phyloP scores from a whole-genome alignment of 129 eudicot species.

The Chrysanthemum seticuspe region DNA sequence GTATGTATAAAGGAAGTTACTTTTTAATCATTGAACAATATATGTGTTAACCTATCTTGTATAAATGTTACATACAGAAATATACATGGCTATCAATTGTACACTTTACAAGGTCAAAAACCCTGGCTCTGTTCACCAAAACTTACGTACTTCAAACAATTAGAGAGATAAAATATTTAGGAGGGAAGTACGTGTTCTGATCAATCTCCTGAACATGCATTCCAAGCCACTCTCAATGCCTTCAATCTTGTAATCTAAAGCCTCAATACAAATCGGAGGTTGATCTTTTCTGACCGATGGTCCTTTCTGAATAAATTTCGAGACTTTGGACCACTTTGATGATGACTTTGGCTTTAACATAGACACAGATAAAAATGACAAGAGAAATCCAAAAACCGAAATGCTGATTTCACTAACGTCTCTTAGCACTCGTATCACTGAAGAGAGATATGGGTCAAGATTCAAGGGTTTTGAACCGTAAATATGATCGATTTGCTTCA shows the following conservation, averaged over 20 bases:
- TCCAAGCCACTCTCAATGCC: constrained; percentile 43
- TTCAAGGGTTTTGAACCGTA: constrained; percentile 20
- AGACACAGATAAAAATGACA: constrained; percentile 30
- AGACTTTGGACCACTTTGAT: constrained; percentile 40
- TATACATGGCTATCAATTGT: constrained; percentile 16
- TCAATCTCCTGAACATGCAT: constrained; percentile 43
- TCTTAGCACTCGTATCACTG: constrained; percentile 29
- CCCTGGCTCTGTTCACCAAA: constrained; percentile 15
- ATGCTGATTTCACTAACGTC: constrained; percentile 38
- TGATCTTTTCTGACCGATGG: constrained; percentile 23
- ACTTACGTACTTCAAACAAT: background rate
- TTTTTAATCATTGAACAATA: background rate
- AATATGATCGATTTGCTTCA: constrained; percentile 32
- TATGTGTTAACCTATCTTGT: background rate
- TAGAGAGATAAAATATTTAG: constrained; percentile 35
- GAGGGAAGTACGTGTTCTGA: constrained; percentile 43
- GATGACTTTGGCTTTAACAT: constrained; percentile 35
- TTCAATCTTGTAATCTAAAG: constrained; percentile 34
- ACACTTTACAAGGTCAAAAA: constrained; percentile 14
- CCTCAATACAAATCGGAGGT: constrained; percentile 24
- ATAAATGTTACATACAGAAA: constrained; percentile 8
- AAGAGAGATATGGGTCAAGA: constrained; percentile 29
- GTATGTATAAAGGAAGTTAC: background rate
- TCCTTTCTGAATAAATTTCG: constrained; percentile 37
- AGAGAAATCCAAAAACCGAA: constrained; percentile 34